These are phyloP conservation scores for Plasmopara halstedii DNA, from an alignment of 352 stramenopile species.

Conservation along the genomic window DNA sequence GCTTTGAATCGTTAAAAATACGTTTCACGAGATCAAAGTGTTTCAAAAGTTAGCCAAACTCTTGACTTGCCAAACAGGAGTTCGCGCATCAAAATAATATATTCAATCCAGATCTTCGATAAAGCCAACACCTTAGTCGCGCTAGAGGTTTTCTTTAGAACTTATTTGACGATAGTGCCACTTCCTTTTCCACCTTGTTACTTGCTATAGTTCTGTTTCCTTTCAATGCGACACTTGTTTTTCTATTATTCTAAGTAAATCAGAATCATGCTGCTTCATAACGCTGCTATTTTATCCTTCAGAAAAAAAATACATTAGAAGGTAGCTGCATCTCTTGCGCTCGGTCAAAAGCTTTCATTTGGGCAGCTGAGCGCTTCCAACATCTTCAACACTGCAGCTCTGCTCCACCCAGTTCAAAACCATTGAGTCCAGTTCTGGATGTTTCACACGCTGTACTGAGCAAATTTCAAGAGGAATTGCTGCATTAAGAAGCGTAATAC, in stretches of 20 bases:
- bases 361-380: conserved; percentile 27
- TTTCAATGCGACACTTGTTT: not conserved
- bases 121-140: too few relatives aligned
- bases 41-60: too few relatives aligned
- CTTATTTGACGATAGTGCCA: conserved; percentile 3
- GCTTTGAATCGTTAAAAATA: too few relatives aligned
- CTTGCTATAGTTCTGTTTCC: not conserved
- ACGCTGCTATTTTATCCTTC: conserved; percentile 59
- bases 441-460: conserved; percentile 34
- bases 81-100: too few relatives aligned
- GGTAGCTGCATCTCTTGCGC: conserved; percentile 32
- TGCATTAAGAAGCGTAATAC: too few relatives aligned
- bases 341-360: conserved; percentile 28
- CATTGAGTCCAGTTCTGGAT: conserved; percentile 41
- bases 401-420: conserved; percentile 40
- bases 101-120: too few relatives aligned
- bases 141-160: too few relatives aligned
- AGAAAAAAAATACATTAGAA: conserved; percentile 38
- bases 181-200: not conserved
- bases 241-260: conserved; percentile 21
- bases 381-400: conserved; percentile 18
- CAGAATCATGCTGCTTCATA: conserved; percentile 44
- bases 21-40: too few relatives aligned
- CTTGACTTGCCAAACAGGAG: too few relatives aligned
- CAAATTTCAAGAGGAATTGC: conserved; percentile 36